Base-by-base conservation (phyloP, 75 land plant genomes). In the Cunninghamia lanceolata region DNA sequence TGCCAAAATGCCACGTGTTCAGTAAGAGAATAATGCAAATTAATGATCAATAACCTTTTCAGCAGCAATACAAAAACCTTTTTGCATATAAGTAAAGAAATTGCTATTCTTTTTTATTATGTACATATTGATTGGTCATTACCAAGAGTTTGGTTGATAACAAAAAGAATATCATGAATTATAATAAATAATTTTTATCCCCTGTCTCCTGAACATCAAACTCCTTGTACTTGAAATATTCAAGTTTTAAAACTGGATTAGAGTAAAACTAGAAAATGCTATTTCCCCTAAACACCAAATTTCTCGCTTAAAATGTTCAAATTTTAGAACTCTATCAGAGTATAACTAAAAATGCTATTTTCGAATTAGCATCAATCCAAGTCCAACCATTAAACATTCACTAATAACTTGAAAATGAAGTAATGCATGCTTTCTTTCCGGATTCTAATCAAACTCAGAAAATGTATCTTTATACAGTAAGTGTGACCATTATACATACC, bases 401-500 rank as follows among this genome's bases (percentile, higher is more conserved):
- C 25, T 28, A 28, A 7, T 1, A 25, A 63, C 68, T 28, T 7
- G 1, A 7, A 63, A 28, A 28, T 1, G n/a, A 25, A 63, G 68
- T 28, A 1, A 7, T 63, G 28, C 2, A 15, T 53, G 54, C 54
- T 13, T 53, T 1, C 2, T 14, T 53, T 53, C 3, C 15, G 14
- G 54, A 53, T 53, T 53, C 54, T 53, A 53, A 53, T 53, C 14
- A 53, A 13, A 53, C 14, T 32, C 34, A 28, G 34, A 19, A 78
- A 78, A 9, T 15, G 35, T 36, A 78, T 36, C 17, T 17, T 4
- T 16, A 34, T 78, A 36, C 80, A 35, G 42, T 16, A 78, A 19
- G 81, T 8, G n/a, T 25, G 68, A 63, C 68, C 30, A 25, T 63
- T 5, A 63, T 63, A 63, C 68, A 63, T 87, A 87, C 89, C 91